Evolutionary conservation across 495 filamentous ascomycete genomes (phyloP), one percentile per base, ranked within the genome.

Genomic region (Aspergillus sclerotiicarbonarius): DNA sequence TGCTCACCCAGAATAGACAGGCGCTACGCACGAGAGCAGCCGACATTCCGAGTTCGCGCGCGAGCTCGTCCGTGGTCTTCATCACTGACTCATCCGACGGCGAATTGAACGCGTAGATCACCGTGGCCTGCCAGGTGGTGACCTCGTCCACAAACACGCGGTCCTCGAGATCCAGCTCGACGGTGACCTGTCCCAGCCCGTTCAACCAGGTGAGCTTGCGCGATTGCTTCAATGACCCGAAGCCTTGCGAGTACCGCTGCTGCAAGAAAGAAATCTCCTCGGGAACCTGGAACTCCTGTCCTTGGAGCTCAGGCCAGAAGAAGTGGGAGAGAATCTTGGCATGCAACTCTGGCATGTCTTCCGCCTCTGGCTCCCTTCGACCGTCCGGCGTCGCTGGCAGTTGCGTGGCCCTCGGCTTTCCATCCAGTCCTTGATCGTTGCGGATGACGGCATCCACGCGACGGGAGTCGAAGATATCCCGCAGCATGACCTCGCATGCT

Each of bases 401-500:
- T 31, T 62, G 15, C 13, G 41, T 54, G 6, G 44, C 45, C 16
- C 59, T 59, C 41, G 59, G 57, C 19, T 65, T 65, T 16, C 30
- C 5, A 15, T 44, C 59, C 58, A 67, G 67, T 47, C 62, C 72
- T 74, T 76, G 67, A 30, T 81, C 80, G 32, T 77, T 79, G 15
- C 83, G 71, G 31, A 96, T 89, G 25, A 77, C 69, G 25, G 72
- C 65, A 64, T 96, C 86, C 48, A 94, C 81, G 46, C 85, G 81
- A 46, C 82, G 79, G 12, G 92, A 96, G 64, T 96, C 92, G 48
- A 87, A 81, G n/a, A 98, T 87, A 72, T 99, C 94, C 47, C 86
- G 87, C 29, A 98, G 82, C 94, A 99, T 99, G 57, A 99, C 94
- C 65, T 98, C 91, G 72, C 90, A 96, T 44, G 87, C 87, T 67